Conservation (phyloP, 192 early-diverging fungal species). For the Cetraspora pellucida region DNA sequence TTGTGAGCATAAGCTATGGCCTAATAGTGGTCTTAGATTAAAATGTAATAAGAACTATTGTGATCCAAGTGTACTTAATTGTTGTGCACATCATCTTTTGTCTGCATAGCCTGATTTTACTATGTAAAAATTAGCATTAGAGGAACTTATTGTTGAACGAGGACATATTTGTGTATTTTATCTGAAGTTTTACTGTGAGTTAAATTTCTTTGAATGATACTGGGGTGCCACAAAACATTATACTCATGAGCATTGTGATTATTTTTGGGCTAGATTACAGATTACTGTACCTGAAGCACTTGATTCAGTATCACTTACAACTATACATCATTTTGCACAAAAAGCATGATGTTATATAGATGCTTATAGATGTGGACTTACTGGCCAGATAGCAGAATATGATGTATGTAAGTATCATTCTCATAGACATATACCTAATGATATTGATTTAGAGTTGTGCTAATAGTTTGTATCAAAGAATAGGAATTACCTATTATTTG, state of each 20-base stretch:
- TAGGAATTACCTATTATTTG: no score
- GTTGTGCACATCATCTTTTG: constrained; percentile 32
- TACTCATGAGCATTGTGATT: constrained; percentile 33
- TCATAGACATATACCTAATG: constrained; percentile 28
- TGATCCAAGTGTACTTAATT: constrained; percentile 1
- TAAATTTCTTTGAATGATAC: constrained; percentile 41
- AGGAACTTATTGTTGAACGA: constrained; percentile 30
- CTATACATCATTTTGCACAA: constrained; percentile 26
- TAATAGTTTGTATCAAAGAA: no score
- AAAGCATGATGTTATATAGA: constrained; percentile 36
- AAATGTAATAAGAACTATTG: constrained; percentile 8
- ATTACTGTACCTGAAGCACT: constrained; percentile 31
- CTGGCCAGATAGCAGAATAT: constrained; percentile 29
- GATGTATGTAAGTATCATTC: constrained; percentile 33
- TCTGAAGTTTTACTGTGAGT: constrained; percentile 38
- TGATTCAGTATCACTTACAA: constrained; percentile 33
- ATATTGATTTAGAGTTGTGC: no score
- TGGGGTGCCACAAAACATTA: constrained; percentile 38
- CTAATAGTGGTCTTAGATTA: background rate
- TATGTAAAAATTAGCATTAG: constrained; percentile 10
- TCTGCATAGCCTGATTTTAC: constrained; percentile 32
- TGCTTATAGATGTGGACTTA: constrained; percentile 33
- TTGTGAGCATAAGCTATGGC: background rate
- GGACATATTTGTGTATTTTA: constrained; percentile 36
- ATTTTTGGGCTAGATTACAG: constrained; percentile 36